Evolutionary conservation across 495 filamentous ascomycete genomes (phyloP).

Genomic region (Clavariopsis aquatica): DNA sequence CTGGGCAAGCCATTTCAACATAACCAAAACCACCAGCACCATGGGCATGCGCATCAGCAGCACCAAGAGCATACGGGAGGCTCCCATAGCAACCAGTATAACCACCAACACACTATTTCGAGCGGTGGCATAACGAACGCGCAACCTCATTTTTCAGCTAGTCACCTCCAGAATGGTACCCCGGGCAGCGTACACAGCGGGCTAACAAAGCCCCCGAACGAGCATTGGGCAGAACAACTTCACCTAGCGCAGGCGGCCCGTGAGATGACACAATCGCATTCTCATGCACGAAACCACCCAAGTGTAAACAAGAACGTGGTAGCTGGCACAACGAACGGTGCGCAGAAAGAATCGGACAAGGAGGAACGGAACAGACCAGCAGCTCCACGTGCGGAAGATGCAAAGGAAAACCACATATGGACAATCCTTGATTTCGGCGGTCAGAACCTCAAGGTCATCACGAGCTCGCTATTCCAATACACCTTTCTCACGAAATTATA

Average conservation of each 20-base stretch:
- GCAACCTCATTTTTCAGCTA: slow-evolving; percentile 74
- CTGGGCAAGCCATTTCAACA: slow-evolving; percentile 64
- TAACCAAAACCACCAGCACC: slow-evolving; percentile 43
- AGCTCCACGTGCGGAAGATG: slow-evolving; percentile 47
- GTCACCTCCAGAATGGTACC: slow-evolving; percentile 74
- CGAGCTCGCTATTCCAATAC: slow-evolving; percentile 74
- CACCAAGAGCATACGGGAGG: slow-evolving; percentile 73
- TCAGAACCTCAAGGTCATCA: slow-evolving; percentile 81
- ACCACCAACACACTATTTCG: slow-evolving; percentile 80
- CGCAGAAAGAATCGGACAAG: slow-evolving; percentile 60
- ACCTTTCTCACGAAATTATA: slow-evolving; percentile 85
- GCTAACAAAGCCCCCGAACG: slow-evolving; percentile 63
- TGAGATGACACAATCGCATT: slow-evolving; percentile 62
- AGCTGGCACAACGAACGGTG: slow-evolving; percentile 63
- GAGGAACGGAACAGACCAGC: slow-evolving; percentile 63
- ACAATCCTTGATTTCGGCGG: slow-evolving; percentile 88
- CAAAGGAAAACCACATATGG: slow-evolving; percentile 76
- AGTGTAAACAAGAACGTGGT: slow-evolving; percentile 51
- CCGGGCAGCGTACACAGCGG: slow-evolving; percentile 58
- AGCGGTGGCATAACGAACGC: slow-evolving; percentile 69
- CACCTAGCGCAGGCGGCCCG: slow-evolving; percentile 72
- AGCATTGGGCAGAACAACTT: slow-evolving; percentile 88
- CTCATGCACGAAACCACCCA: slow-evolving; percentile 62
- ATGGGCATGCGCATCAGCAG: slow-evolving; percentile 69
- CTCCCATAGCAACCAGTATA: slow-evolving; percentile 48